Conservation (phyloP, 306 rosid genomes). For the Carpinus viminea region DNA sequence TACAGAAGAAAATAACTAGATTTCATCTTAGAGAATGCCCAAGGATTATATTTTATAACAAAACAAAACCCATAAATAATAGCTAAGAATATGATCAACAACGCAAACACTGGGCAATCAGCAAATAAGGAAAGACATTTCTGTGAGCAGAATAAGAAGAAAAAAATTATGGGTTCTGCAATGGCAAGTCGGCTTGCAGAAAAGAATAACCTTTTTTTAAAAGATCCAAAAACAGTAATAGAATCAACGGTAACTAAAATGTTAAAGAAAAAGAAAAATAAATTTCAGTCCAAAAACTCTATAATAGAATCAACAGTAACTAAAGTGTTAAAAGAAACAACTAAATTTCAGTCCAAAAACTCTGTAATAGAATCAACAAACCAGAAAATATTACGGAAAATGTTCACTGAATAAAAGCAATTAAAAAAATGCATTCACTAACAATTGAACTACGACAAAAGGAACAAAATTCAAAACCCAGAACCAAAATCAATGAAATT, state of each 20-base stretch:
- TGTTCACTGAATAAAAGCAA: too few species aligned
- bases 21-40: background rate
- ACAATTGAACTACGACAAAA: background rate
- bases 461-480: background rate
- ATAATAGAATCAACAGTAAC: too few species aligned
- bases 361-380: too few species aligned
- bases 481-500: background rate
- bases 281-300: too few species aligned
- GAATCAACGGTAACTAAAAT: too few species aligned
- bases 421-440: background rate
- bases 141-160: background rate
- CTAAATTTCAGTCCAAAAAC: too few species aligned
- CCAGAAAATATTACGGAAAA: too few species aligned
- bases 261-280: too few species aligned
- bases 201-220: background rate
- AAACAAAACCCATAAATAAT: background rate
- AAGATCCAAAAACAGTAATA: too few species aligned
- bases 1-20: background rate
- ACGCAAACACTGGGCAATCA: background rate
- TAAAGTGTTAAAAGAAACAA: too few species aligned
- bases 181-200: background rate
- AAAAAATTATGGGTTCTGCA: background rate
- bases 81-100: background rate
- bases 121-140: background rate
- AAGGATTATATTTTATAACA: too few species aligned